These are phyloP conservation scores for Tympanopsis confertula DNA, from an alignment of 2,329 filamentous ascomycete genomes.

Conservation along the genomic window DNA sequence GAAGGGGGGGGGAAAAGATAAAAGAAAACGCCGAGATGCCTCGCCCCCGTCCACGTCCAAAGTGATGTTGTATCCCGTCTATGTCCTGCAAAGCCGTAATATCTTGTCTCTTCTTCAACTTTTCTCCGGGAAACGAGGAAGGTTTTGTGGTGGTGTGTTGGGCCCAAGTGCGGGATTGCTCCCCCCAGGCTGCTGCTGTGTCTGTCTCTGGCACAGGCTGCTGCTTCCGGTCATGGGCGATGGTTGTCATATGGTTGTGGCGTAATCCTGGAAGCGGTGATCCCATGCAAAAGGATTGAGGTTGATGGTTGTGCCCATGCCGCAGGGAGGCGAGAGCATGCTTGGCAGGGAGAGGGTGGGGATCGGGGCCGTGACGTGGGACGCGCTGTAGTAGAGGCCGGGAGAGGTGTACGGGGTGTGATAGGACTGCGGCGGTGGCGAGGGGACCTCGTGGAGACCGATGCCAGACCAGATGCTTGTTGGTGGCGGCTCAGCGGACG, in stretches of 20 bases:
- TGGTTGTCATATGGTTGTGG: constrained; percentile 76
- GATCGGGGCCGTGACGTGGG: constrained; percentile 63
- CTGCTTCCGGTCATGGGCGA: constrained; percentile 30
- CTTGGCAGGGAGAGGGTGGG: constrained; percentile 72
- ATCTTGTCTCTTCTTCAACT: constrained; percentile 10
- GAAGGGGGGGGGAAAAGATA: too few species aligned
- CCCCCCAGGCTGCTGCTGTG: neutral
- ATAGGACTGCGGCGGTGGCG: constrained; percentile 67
- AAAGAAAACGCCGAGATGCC: too few species aligned
- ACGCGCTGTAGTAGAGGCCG: constrained; percentile 69
- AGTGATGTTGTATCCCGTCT: too few species aligned
- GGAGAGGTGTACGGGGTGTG: constrained; percentile 67
- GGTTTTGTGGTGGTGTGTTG: constrained; percentile 11
- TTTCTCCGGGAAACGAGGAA: constrained; percentile 19
- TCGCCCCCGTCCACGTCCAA: too few species aligned
- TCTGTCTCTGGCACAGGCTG: constrained; percentile 17
- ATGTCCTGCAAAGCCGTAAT: too few species aligned
- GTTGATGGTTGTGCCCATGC: constrained; percentile 53
- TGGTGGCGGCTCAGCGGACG: constrained; percentile 44
- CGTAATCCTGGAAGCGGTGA: constrained; percentile 65
- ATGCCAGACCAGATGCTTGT: constrained; percentile 71
- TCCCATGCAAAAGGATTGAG: constrained; percentile 79
- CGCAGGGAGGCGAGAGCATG: constrained; percentile 76
- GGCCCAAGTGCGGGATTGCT: neutral
- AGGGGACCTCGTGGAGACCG: constrained; percentile 63